phyloP scores from a whole-genome alignment of 2,329 filamentous ascomycete species.

The Fusarium nygamai region DNA sequence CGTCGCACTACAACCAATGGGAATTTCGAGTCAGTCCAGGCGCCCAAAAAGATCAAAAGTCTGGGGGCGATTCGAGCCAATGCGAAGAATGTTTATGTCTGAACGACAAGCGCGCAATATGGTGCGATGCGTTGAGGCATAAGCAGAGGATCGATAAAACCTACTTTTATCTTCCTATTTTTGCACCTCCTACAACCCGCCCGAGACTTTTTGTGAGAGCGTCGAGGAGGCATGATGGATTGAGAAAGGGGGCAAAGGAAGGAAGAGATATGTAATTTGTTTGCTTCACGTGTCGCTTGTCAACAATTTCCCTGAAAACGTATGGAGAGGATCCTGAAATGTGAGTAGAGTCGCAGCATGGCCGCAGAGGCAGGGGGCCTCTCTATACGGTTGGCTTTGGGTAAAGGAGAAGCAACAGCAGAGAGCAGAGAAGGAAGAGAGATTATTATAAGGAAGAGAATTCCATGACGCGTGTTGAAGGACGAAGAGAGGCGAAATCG shows the following conservation, averaged over 20 bases:
- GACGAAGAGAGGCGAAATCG: constrained; percentile 30
- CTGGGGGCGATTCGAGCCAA: neutral
- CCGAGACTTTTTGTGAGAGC: constrained; percentile 76
- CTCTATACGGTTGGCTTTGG: constrained; percentile 12
- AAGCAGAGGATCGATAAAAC: constrained; percentile 10
- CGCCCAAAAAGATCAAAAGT: neutral
- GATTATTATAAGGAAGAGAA: constrained; percentile 33
- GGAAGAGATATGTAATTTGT: neutral
- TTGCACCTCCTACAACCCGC: constrained; percentile 74
- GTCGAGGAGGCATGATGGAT: constrained; percentile 67
- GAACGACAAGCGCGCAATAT: neutral
- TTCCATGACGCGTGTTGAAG: constrained; percentile 35
- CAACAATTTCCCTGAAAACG: constrained; percentile 35
- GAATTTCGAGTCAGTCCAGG: constrained; percentile 22
- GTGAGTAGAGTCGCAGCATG: constrained; percentile 44
- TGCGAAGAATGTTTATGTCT: neutral
- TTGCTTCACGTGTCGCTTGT: constrained; percentile 34
- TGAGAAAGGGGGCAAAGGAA: neutral
- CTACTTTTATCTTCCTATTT: constrained; percentile 74
- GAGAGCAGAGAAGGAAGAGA: constrained; percentile 8
- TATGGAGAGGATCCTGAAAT: constrained; percentile 41
- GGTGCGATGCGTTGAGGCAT: constrained; percentile 14
- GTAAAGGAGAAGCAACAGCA: constrained; percentile 33
- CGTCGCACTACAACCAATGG: constrained; percentile 64
- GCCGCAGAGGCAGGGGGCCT: constrained; percentile 43